Evolutionary conservation across 805 yeast species (phyloP).

Genomic region (Pichia manshurica): DNA sequence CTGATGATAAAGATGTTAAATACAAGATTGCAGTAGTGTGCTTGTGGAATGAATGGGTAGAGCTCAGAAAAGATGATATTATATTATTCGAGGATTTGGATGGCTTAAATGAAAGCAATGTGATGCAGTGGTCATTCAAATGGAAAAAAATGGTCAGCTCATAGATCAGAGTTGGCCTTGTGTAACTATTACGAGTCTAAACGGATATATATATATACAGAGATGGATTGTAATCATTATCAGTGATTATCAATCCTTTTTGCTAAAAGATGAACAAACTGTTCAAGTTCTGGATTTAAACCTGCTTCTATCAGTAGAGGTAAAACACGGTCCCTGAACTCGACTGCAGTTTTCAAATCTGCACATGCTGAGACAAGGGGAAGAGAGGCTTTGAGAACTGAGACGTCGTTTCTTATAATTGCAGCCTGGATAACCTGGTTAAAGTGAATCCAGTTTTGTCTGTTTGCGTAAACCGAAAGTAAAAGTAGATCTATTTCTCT

Average conservation of each 20-base stretch:
- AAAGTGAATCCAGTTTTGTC: slow-evolving; percentile 13
- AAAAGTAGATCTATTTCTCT: slow-evolving; percentile 13
- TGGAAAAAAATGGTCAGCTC: slow-evolving; percentile 16
- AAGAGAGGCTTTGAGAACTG: slow-evolving; percentile 10
- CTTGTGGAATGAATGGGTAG: slow-evolving; percentile 15
- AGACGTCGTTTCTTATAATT: slow-evolving; percentile 15
- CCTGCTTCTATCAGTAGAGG: slow-evolving; percentile 14
- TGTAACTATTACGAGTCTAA: neutral
- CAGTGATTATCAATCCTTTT: neutral
- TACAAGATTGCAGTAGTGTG: slow-evolving; percentile 9
- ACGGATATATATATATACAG: neutral
- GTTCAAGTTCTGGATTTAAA: slow-evolving; percentile 1
- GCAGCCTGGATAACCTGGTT: slow-evolving; percentile 11
- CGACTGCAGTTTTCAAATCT: slow-evolving; percentile 1
- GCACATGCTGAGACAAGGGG: slow-evolving; percentile 15
- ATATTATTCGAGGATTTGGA: slow-evolving; percentile 12
- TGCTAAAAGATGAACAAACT: slow-evolving; percentile 2
- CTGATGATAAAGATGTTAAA: no score
- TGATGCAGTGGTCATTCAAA: slow-evolving; percentile 14
- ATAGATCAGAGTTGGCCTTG: neutral
- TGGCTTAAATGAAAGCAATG: neutral
- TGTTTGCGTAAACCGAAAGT: slow-evolving; percentile 17
- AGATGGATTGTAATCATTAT: neutral
- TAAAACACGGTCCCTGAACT: slow-evolving; percentile 12
- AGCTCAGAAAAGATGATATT: slow-evolving; percentile 10